Conservation (phyloP, 2,329 filamentous ascomycete genomes). For the Fusarium camptoceras region DNA sequence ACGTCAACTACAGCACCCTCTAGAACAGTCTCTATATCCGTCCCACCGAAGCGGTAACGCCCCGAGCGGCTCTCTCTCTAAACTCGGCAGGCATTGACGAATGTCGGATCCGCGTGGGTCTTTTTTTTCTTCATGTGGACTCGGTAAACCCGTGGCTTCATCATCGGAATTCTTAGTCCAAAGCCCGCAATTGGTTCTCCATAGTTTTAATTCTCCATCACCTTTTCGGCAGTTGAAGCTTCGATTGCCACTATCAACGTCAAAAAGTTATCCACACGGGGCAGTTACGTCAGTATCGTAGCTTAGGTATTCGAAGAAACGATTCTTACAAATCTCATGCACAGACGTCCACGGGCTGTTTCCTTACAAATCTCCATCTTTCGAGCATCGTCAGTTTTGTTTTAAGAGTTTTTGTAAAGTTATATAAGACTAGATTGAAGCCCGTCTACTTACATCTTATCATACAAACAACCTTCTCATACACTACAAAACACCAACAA, state of each 20-base stretch:
- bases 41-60: neutral
- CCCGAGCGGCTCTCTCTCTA: conserved; percentile 9
- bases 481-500: neutral
- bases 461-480: neutral
- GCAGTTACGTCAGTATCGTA: conserved; percentile 30
- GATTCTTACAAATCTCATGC: conserved; percentile 38
- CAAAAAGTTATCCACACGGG: conserved; percentile 21
- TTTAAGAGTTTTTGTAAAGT: neutral
- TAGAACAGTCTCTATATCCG: neutral
- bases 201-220: neutral
- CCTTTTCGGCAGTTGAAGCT: conserved; percentile 15
- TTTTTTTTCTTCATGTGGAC: neutral
- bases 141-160: conserved; percentile 4
- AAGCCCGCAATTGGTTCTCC: conserved; percentile 24
- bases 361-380: conserved; percentile 23
- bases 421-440: conserved; percentile 19
- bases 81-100: conserved; percentile 19
- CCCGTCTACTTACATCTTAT: neutral
- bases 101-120: conserved; percentile 28
- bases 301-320: neutral
- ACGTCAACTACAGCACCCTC: neutral
- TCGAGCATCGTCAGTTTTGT: neutral
- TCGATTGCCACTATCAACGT: conserved; percentile 20
- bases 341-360: conserved; percentile 20
- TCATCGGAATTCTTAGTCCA: conserved; percentile 31